These are phyloP conservation scores for Sungouiella blattae DNA, from an alignment of 805 yeast genomes.

Conservation along the genomic window DNA sequence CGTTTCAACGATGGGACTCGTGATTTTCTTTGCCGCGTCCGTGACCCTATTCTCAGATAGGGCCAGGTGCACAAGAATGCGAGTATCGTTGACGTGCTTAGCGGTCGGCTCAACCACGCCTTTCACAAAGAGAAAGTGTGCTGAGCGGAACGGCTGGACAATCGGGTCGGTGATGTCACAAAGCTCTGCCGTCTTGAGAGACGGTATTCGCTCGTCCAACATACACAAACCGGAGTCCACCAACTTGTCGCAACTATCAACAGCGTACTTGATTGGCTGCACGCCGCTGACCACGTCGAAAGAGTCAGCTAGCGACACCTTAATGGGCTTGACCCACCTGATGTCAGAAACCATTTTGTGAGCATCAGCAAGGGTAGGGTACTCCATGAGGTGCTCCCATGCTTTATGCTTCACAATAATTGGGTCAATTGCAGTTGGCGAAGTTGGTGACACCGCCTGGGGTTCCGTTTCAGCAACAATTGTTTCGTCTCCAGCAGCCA, in stretches of 20 bases:
- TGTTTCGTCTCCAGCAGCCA: too few relatives aligned
- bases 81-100: constrained; percentile 39
- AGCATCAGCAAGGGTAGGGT: constrained; percentile 1
- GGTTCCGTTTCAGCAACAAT: too few relatives aligned
- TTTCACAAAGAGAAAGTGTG: constrained; percentile 29
- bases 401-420: constrained; percentile 1
- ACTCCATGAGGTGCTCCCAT: constrained; percentile 3
- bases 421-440: too few relatives aligned
- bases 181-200: constrained; percentile 51
- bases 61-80: constrained; percentile 1
- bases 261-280: constrained; percentile 18
- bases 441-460: too few relatives aligned
- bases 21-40: background rate
- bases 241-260: constrained; percentile 50
- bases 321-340: background rate
- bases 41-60: constrained; percentile 1
- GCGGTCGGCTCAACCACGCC: constrained; percentile 46
- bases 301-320: background rate
- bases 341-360: background rate
- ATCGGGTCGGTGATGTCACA: constrained; percentile 46
- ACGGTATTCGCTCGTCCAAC: constrained; percentile 60
- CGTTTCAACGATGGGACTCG: background rate
- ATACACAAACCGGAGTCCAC: constrained; percentile 50
- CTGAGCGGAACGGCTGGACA: constrained; percentile 50
- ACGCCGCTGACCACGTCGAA: background rate